phyloP scores from a whole-genome alignment of 2,329 filamentous ascomycete genomes.

The Paecilomyces variotii region DNA sequence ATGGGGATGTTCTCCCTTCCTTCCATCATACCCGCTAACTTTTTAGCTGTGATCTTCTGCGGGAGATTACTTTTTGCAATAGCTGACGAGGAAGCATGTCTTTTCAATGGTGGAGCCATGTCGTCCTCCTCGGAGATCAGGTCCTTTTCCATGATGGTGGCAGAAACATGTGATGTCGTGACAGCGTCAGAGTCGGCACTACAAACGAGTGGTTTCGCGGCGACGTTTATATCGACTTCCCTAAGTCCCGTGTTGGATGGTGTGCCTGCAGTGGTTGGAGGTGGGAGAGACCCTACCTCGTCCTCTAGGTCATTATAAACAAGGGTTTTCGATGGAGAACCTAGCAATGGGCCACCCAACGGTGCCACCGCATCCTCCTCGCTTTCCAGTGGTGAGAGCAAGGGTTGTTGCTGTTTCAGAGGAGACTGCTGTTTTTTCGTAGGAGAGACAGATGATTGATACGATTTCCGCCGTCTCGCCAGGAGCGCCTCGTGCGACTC shows the following conservation, averaged over 20 bases:
- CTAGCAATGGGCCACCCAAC: constrained; percentile 13
- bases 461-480: constrained; percentile 40
- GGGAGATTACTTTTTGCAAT: constrained; percentile 34
- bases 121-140: neutral
- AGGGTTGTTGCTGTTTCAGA: constrained; percentile 12
- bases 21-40: constrained; percentile 32
- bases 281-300: constrained; percentile 26
- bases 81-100: constrained; percentile 10
- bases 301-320: constrained; percentile 45
- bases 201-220: constrained; percentile 22
- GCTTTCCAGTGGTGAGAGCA: constrained; percentile 17
- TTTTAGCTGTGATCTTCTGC: constrained; percentile 32
- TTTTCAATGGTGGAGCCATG: constrained; percentile 8
- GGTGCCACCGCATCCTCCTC: constrained; percentile 13
- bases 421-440: constrained; percentile 10
- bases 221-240: constrained; percentile 46
- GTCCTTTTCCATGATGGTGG: neutral
- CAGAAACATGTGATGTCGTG: neutral
- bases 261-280: constrained; percentile 18
- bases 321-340: constrained; percentile 42
- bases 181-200: constrained; percentile 10
- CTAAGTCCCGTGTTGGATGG: constrained; percentile 39
- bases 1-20: constrained; percentile 38
- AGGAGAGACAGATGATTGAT: constrained; percentile 21
- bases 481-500: constrained; percentile 52